These are phyloP conservation scores for Boletus sp. DNA, from an alignment of 1,284 basidiomycete genomes.

Conservation along the genomic window DNA sequence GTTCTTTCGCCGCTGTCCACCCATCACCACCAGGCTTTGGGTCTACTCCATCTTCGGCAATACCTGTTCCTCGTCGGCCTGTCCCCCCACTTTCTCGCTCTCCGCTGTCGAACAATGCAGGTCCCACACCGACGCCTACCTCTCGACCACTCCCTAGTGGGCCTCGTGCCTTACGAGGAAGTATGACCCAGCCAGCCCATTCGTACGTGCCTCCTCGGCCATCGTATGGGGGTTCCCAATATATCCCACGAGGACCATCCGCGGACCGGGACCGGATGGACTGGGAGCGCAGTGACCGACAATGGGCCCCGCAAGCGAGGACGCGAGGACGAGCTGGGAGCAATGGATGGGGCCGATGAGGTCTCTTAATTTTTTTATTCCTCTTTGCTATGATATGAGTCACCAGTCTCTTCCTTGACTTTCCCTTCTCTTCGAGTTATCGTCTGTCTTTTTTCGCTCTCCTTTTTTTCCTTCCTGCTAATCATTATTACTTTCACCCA, in stretches of 20 bases:
- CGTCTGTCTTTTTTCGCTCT: background rate
- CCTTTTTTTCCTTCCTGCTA: constrained; percentile 16
- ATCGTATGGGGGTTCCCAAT: constrained; percentile 31
- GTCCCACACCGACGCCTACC: constrained; percentile 29
- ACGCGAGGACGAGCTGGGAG: constrained; percentile 38
- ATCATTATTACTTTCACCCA: constrained; percentile 41
- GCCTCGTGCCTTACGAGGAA: constrained; percentile 54
- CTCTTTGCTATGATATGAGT: constrained; percentile 18
- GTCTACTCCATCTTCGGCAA: constrained; percentile 27
- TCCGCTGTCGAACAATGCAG: constrained; percentile 31
- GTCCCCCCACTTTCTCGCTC: constrained; percentile 33
- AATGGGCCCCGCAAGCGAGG: constrained; percentile 30
- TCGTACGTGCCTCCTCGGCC: constrained; percentile 32
- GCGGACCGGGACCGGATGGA: constrained; percentile 48
- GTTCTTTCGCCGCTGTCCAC: constrained; percentile 42
- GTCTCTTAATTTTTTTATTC: constrained; percentile 9
- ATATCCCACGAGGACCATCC: constrained; percentile 47
- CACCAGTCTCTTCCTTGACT: constrained; percentile 4
- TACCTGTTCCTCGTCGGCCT: constrained; percentile 33
- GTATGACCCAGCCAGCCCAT: constrained; percentile 31
- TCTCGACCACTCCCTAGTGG: constrained; percentile 52
- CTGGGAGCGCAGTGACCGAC: constrained; percentile 43
- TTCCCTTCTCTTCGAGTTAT: background rate
- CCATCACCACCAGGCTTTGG: constrained; percentile 33
- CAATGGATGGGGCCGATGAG: constrained; percentile 38